These are phyloP conservation scores for Rickenella mellea DNA, from an alignment of 768 basidiomycete genomes.

Conservation along the genomic window DNA sequence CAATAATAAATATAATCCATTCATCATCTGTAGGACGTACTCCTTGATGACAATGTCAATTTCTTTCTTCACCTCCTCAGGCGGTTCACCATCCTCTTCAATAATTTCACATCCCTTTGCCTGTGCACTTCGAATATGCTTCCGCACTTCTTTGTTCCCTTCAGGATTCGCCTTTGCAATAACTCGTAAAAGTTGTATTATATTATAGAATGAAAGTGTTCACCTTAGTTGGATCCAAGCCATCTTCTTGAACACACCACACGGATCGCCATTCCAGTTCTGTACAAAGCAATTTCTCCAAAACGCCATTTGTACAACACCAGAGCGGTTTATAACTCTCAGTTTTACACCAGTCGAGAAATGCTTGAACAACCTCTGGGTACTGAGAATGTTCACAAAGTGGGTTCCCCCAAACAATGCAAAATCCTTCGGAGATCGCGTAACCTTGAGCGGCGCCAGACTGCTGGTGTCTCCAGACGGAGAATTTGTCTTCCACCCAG, in stretches of 20 bases:
- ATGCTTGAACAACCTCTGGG: constrained; percentile 35
- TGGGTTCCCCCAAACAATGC: constrained; percentile 59
- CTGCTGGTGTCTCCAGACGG: constrained; percentile 38
- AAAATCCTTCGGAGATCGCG: constrained; percentile 39
- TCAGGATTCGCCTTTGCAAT: constrained; percentile 27
- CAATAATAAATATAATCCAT: too few relatives aligned
- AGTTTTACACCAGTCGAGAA: constrained; percentile 29
- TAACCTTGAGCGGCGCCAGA: constrained; percentile 58
- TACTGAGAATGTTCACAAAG: constrained; percentile 30
- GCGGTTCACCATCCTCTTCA: constrained; percentile 32
- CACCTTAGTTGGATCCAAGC: constrained; percentile 33
- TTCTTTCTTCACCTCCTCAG: constrained; percentile 31
- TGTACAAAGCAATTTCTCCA: constrained; percentile 41
- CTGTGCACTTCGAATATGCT: constrained; percentile 52
- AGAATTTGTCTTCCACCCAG: constrained; percentile 51
- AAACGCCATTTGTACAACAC: constrained; percentile 44
- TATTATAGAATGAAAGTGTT: constrained; percentile 39
- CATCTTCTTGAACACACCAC: constrained; percentile 55
- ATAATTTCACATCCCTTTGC: constrained; percentile 41
- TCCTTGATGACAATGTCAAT: constrained; percentile 44
- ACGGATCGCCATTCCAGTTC: constrained; percentile 47
- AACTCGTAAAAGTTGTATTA: constrained; percentile 28
- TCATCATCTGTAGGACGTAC: too few relatives aligned
- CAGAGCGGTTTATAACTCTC: constrained; percentile 46
- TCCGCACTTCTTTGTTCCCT: constrained; percentile 43